These are phyloP conservation scores for Amphirosellinia nigrospora DNA, from an alignment of 495 filamentous ascomycete genomes.

Conservation along the genomic window DNA sequence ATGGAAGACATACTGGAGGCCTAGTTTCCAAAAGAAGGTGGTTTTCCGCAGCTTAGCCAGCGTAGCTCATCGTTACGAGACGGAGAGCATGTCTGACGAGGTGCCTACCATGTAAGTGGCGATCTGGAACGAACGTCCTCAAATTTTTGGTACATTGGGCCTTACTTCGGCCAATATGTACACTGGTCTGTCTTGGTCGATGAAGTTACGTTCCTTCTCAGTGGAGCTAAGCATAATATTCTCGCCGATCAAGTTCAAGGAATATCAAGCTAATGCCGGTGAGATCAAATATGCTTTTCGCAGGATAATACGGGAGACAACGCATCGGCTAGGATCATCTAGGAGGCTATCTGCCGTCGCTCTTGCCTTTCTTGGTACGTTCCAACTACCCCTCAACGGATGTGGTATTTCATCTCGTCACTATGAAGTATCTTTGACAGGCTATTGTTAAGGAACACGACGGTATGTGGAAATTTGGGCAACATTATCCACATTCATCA, in stretches of 20 bases:
- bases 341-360: not conserved
- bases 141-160: not conserved
- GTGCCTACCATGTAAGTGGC: not conserved
- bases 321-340: not conserved
- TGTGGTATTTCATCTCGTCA: too few species aligned
- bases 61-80: not conserved
- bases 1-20: not conserved
- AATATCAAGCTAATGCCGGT: not conserved
- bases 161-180: not conserved
- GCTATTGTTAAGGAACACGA: not conserved
- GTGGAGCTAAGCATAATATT: not conserved
- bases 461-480: not conserved
- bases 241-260: not conserved
- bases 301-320: not conserved
- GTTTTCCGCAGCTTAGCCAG: not conserved
- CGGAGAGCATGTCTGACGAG: not conserved
- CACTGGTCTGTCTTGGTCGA: not conserved
- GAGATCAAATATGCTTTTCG: not conserved
- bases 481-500: not conserved
- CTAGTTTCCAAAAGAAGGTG: not conserved
- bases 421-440: not conserved
- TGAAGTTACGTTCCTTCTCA: not conserved
- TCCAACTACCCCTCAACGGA: not conserved
- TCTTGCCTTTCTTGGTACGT: not conserved
- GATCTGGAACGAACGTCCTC: not conserved